Evolutionary conservation across 208 protist species (phyloP).

Genomic region (Crithidia thermophila): DNA sequence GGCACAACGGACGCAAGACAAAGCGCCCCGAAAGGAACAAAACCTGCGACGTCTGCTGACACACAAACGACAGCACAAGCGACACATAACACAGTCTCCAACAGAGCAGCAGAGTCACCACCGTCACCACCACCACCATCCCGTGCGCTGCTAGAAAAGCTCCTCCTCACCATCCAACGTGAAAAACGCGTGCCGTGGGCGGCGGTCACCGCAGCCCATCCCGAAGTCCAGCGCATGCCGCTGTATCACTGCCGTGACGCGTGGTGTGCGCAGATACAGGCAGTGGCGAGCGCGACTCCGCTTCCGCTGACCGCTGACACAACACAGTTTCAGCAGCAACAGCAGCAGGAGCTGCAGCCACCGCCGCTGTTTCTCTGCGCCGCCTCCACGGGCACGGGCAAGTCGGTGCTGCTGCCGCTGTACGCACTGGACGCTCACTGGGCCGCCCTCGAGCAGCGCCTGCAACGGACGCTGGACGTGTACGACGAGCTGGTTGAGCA

Average conservation of each 20-base stretch:
- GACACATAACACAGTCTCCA: too few species aligned
- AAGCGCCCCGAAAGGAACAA: background rate
- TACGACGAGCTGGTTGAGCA: constrained; percentile 14
- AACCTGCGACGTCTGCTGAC: background rate
- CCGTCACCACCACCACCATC: background rate
- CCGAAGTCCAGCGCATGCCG: constrained; percentile 30
- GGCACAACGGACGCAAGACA: background rate
- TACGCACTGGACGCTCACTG: constrained; percentile 78
- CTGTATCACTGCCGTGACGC: constrained; percentile 35
- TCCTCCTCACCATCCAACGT: constrained; percentile 18
- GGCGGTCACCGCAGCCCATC: constrained; percentile 15
- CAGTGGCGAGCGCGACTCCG: constrained; percentile 25
- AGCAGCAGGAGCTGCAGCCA: background rate
- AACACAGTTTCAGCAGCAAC: background rate
- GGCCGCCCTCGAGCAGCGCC: constrained; percentile 35
- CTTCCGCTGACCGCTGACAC: background rate
- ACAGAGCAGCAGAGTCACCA: background rate
- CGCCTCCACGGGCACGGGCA: constrained; percentile 71
- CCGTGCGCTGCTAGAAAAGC: constrained; percentile 22
- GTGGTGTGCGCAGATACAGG: constrained; percentile 31
- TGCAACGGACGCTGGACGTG: constrained; percentile 28
- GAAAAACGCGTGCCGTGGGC: constrained; percentile 35
- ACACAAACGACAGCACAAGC: background rate
- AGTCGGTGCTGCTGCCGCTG: constrained; percentile 71
- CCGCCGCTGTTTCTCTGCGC: constrained; percentile 56